Base-by-base conservation (phyloP, 352 stramenopile species). In the Pythium aristosporum region DNA sequence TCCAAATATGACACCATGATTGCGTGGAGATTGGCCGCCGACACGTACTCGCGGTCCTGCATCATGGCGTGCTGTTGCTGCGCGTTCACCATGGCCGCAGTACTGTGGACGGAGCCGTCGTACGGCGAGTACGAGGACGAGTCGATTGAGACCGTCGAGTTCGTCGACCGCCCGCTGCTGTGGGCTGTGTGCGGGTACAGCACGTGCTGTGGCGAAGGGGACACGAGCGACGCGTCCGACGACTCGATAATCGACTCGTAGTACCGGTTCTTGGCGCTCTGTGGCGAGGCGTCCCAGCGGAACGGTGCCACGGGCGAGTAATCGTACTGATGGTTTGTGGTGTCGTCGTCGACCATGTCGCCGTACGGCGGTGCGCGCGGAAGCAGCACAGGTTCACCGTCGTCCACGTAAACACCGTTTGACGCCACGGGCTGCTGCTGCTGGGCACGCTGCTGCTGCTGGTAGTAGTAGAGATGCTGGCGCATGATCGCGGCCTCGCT, bases 1-100 rank as follows among this genome's bases (percentile, higher is more conserved):
- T 75, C 65, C 21, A 91, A 49, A 55, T 91, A 91, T 15, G 81
- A 74, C 11, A 88, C 52, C 51, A 89, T 69, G 8, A 82, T 56
- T 18, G 72, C 67, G 54, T 85, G 68, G 44, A 91, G 67, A 21
- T 69, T 71, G 1, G 70, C 61, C 0, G 82, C 72, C 25, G 80
- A 82, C 13, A 91, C 57, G 28, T 71, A 73, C 42, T 85, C 79
- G 47, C 56, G 61, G 28, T 67, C 70, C 11, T 65, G 61, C 34
- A 63, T n/a, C 5, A 47, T 37, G 25, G 25, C 25, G 5, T 30
- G 25, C 15, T 62, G 50, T 16, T 52, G 44, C 23, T 63, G 51
- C 8, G 51, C 32, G 30, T 53, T 50, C 16, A 20, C 50, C n/a
- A 51, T 28, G n/a, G 42, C 43, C 7, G 47, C 42, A 30, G 25